Evolutionary conservation across 306 rosid species (phyloP), one percentile per base, ranked within the genome.

Genomic region (Pterocarpus macrocarpus): DNA sequence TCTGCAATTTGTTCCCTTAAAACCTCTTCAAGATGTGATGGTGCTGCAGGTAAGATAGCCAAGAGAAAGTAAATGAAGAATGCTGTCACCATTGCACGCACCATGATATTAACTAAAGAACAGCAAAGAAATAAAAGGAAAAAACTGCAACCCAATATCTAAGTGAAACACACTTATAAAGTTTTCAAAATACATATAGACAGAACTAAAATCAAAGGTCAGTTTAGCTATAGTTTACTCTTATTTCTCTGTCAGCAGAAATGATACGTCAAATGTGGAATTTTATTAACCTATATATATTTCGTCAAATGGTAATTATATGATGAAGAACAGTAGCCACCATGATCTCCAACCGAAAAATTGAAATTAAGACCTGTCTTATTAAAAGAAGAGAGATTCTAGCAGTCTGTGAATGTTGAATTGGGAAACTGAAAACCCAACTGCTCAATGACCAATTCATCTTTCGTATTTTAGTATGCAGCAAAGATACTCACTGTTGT

Each of bases 1-100:
- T 90, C 95, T 0, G 97, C 94, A 76, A 92, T 89, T 71, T 89
- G 92, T 82, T 92, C 95, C 75, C 94, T 89, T 81, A 92, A 82
- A 65, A 92, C 95, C 73, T 88, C 89, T 78, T 89, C 97, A 85
- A 92, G 85, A 83, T 90, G 94, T 15, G 88, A 67, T 14, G 97
- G 92, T 10, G 85, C 95, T 92, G 81, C 64, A 75, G 78, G 53
- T 35, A 83, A 71, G 8, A 78, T 73, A 63, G 36, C 4, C 59
- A 44, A 81, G 75, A 22, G 47, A 64, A 50, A 63, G 55, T 57
- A n/a, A 79, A 17, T 32, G 49, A n/a, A 68, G 10, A 13, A 34
- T 44, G 45, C 50, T 59, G 52, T 65, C 6, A 55, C 64, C 52
- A 41, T 41, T 73, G 17, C 6, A 38, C 45, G 33, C 49, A 39